Evolutionary conservation across 768 basidiomycete species (phyloP).

Genomic region (Mycena crocata): DNA sequence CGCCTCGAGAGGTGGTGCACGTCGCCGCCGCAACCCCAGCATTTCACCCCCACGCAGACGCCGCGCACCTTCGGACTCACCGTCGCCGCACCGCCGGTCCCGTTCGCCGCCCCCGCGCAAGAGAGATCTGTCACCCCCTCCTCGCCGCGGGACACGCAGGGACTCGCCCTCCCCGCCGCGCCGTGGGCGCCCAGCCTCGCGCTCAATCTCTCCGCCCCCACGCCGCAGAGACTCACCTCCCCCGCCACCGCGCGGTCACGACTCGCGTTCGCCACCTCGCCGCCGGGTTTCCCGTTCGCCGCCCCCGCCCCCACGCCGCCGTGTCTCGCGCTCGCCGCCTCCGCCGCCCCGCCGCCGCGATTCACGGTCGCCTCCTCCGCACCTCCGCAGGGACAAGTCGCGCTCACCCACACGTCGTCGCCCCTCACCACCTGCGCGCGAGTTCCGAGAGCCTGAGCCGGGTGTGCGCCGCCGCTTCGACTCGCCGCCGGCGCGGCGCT

Average conservation of each 20-base stretch:
- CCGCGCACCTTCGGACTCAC: conserved; percentile 1
- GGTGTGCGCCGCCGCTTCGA: too few relatives aligned
- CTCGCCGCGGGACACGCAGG: conserved; percentile 19
- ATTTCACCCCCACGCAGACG: conserved; percentile 12
- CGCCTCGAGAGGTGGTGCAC: conserved; percentile 33
- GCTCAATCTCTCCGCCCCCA: conserved; percentile 27
- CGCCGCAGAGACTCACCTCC: conserved; percentile 22
- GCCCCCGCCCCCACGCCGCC: conserved; percentile 20
- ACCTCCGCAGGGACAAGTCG: not conserved
- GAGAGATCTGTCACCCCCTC: conserved; percentile 11
- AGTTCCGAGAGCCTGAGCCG: too few relatives aligned
- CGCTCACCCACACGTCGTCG: too few relatives aligned
- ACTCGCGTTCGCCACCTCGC: conserved; percentile 18
- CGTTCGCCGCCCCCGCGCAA: conserved; percentile 27
- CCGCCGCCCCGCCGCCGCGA: conserved; percentile 31
- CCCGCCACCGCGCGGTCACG: conserved; percentile 8
- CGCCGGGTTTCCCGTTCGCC: conserved; percentile 32
- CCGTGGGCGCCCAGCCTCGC: conserved; percentile 40
- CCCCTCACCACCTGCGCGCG: too few relatives aligned
- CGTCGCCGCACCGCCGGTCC: conserved; percentile 33
- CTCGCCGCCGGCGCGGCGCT: too few relatives aligned
- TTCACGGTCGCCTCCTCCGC: not conserved
- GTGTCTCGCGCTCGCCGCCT: conserved; percentile 13
- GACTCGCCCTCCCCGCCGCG: conserved; percentile 42
- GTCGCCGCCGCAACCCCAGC: conserved; percentile 28